Evolutionary conservation across 1,284 basidiomycete genomes (phyloP).

Genomic region (Pulchroboletus neoregius): DNA sequence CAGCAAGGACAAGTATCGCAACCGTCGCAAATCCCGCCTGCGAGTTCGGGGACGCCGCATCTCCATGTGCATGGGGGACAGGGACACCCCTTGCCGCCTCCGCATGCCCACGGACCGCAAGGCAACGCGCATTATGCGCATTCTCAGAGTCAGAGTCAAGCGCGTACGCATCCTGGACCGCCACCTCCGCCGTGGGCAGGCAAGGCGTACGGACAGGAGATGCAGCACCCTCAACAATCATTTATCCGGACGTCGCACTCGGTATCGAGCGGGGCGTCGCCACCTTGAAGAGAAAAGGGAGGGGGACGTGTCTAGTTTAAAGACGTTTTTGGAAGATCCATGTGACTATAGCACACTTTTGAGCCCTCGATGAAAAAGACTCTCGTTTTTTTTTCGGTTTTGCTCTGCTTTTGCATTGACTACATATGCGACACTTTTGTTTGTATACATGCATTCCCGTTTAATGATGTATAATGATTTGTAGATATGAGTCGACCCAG

Average conservation of each 20-base stretch:
- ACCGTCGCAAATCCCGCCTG: conserved; percentile 10
- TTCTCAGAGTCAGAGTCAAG: conserved; percentile 10
- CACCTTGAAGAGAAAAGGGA: conserved; percentile 26
- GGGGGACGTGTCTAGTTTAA: too few relatives aligned
- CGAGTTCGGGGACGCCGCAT: conserved; percentile 20
- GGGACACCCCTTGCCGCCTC: conserved; percentile 9
- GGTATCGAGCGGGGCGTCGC: conserved; percentile 41
- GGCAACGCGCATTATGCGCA: conserved; percentile 14
- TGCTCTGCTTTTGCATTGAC: too few relatives aligned
- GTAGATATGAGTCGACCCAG: too few relatives aligned
- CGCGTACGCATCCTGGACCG: conserved; percentile 16
- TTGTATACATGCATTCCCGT: too few relatives aligned
- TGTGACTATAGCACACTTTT: not conserved
- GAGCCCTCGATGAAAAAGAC: not conserved
- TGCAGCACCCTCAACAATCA: conserved; percentile 48
- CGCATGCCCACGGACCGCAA: conserved; percentile 15
- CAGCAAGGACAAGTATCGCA: conserved; percentile 9
- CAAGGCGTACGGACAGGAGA: conserved; percentile 42
- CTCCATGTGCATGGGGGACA: conserved; percentile 16
- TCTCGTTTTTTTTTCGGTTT: too few relatives aligned
- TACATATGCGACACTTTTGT: too few relatives aligned
- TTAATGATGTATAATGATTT: too few relatives aligned
- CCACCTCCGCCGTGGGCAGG: conserved; percentile 47
- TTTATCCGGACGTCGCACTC: conserved; percentile 54
- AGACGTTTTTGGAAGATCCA: not conserved